phyloP scores from a whole-genome alignment of 306 rosid species.

The Mucuna pruriens region DNA sequence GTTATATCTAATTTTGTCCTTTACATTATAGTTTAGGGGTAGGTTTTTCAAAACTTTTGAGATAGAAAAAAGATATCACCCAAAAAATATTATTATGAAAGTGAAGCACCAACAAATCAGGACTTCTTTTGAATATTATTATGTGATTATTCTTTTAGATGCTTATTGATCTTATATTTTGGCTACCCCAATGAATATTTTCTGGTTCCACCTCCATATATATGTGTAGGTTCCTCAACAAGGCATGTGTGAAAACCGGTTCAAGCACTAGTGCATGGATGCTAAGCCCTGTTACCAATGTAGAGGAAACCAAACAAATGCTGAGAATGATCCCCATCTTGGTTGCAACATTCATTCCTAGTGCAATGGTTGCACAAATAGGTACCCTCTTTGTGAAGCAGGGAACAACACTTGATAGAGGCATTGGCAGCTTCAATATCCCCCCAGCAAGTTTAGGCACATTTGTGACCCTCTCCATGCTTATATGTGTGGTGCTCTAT shows the following conservation, averaged over 20 bases:
- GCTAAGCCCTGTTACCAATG: slow-evolving; percentile 66
- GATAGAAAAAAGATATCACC: not conserved
- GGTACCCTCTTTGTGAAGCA: slow-evolving; percentile 68
- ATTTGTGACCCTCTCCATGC: slow-evolving; percentile 72
- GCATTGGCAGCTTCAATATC: slow-evolving; percentile 59
- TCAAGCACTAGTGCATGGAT: slow-evolving; percentile 51
- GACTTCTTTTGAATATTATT: not conserved
- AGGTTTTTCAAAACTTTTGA: not conserved
- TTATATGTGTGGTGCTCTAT: slow-evolving; percentile 58
- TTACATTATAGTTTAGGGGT: too few species aligned
- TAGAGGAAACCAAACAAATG: slow-evolving; percentile 80
- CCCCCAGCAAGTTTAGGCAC: slow-evolving; percentile 66
- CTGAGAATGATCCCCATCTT: slow-evolving; percentile 65
- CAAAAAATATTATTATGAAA: not conserved
- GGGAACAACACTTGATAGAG: slow-evolving; percentile 62
- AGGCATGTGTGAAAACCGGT: slow-evolving; percentile 52
- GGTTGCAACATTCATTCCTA: slow-evolving; percentile 58
- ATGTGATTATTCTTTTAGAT: not conserved
- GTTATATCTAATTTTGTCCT: too few species aligned
- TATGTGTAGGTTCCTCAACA: slow-evolving; percentile 63
- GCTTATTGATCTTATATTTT: not conserved
- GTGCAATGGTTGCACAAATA: slow-evolving; percentile 52
- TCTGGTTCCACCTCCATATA: not conserved
- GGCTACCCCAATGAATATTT: not conserved
- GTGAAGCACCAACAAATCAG: not conserved